These are phyloP conservation scores for Aspergillus felis DNA, from an alignment of 2,329 filamentous ascomycete species.

Conservation along the genomic window DNA sequence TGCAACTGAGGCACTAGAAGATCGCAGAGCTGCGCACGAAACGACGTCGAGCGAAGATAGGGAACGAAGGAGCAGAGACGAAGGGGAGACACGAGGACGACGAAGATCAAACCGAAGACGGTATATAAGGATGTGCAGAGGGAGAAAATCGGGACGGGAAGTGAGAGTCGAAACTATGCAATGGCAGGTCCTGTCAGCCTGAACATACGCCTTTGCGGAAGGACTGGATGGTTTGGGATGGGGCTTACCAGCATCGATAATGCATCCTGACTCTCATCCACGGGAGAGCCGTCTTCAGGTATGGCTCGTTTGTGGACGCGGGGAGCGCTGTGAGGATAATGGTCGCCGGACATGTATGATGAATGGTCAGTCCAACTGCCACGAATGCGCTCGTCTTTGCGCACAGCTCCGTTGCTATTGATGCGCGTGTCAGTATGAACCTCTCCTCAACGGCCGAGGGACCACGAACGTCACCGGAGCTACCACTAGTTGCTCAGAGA, in stretches of 20 bases:
- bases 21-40: conserved; percentile 48
- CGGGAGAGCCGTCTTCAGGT: conserved; percentile 23
- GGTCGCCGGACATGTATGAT: conserved; percentile 32
- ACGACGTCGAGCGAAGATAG: conserved; percentile 43
- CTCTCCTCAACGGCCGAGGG: conserved; percentile 19
- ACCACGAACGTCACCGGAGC: conserved; percentile 21
- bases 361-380: conserved; percentile 33
- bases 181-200: conserved; percentile 10
- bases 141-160: conserved; percentile 53
- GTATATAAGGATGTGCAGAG: conserved; percentile 53
- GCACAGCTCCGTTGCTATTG: conserved; percentile 22
- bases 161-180: conserved; percentile 50
- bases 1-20: conserved; percentile 53
- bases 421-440: conserved; percentile 20
- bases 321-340: conserved; percentile 19
- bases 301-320: conserved; percentile 26
- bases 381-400: conserved; percentile 28
- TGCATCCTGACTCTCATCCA: conserved; percentile 37
- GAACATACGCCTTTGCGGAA: not conserved
- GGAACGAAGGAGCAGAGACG: conserved; percentile 48
- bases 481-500: conserved; percentile 11
- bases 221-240: not conserved
- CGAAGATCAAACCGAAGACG: conserved; percentile 48
- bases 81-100: conserved; percentile 51
- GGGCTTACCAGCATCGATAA: conserved; percentile 40